Conservation (phyloP, 768 basidiomycete genomes). For the Calocybe gangraenosa region DNA sequence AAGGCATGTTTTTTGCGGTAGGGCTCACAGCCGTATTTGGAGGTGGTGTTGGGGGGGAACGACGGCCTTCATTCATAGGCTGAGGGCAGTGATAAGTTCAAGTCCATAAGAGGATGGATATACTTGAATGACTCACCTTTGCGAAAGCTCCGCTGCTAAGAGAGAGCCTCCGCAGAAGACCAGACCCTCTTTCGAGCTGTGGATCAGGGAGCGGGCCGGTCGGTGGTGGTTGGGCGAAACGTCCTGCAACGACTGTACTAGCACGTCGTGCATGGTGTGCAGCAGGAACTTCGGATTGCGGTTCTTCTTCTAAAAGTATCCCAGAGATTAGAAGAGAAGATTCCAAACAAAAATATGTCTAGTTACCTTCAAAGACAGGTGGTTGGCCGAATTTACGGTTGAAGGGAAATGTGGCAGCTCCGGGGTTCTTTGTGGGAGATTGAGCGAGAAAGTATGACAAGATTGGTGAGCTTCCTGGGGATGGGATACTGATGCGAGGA, state of each 20-base stretch:
- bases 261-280: conserved; percentile 55
- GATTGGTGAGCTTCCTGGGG: conserved; percentile 66
- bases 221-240: conserved; percentile 44
- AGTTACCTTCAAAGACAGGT: conserved; percentile 61
- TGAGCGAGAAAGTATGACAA: conserved; percentile 65
- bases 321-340: conserved; percentile 4
- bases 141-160: conserved; percentile 52
- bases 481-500: conserved; percentile 41
- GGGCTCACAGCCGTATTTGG: conserved; percentile 50
- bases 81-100: neutral
- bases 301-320: conserved; percentile 33
- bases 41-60: conserved; percentile 40
- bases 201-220: conserved; percentile 36
- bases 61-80: conserved; percentile 21
- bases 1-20: conserved; percentile 23
- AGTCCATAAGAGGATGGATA: neutral
- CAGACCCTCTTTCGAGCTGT: conserved; percentile 62
- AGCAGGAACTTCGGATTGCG: conserved; percentile 34
- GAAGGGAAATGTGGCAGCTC: conserved; percentile 56
- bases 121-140: conserved; percentile 42
- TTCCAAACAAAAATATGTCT: neutral
- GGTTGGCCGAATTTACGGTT: conserved; percentile 49
- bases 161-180: conserved; percentile 72
- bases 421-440: conserved; percentile 49
- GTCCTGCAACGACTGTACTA: conserved; percentile 50